Evolutionary conservation across 2,329 filamentous ascomycete species (phyloP).

Genomic region (Sclerotinia sclerotiorum): DNA sequence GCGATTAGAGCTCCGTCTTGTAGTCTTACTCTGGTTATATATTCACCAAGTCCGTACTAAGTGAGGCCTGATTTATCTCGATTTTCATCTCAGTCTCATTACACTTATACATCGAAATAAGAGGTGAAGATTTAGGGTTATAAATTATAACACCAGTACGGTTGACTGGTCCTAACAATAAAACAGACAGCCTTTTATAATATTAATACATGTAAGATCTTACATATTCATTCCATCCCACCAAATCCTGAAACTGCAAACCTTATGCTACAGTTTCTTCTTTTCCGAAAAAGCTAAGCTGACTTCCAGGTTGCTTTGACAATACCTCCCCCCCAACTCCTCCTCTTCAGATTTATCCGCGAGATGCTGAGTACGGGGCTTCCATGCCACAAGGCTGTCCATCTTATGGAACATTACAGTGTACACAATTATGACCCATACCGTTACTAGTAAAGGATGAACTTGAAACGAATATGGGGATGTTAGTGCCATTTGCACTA

Average conservation of each 20-base stretch:
- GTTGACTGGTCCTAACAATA: conserved; percentile 46
- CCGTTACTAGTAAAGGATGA: too few species aligned
- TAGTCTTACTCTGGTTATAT: conserved; percentile 48
- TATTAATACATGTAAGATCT: conserved; percentile 53
- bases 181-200: conserved; percentile 54
- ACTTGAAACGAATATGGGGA: conserved; percentile 11
- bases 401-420: background rate
- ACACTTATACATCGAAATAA: conserved; percentile 27
- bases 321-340: conserved; percentile 43
- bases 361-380: background rate
- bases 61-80: conserved; percentile 10
- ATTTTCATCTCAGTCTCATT: background rate
- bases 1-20: conserved; percentile 51
- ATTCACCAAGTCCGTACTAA: conserved; percentile 38
- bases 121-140: conserved; percentile 29
- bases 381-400: background rate
- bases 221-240: conserved; percentile 52
- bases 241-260: conserved; percentile 53
- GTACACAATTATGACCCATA: background rate
- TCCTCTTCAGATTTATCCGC: conserved; percentile 24
- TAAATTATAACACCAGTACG: background rate
- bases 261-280: conserved; percentile 60
- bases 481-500: conserved; percentile 42
- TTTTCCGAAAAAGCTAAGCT: conserved; percentile 41
- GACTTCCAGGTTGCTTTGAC: conserved; percentile 14